Evolutionary conservation across 2,329 filamentous ascomycete genomes (phyloP), one percentile per base, ranked within the genome.

Genomic region (Claviceps capensis): DNA sequence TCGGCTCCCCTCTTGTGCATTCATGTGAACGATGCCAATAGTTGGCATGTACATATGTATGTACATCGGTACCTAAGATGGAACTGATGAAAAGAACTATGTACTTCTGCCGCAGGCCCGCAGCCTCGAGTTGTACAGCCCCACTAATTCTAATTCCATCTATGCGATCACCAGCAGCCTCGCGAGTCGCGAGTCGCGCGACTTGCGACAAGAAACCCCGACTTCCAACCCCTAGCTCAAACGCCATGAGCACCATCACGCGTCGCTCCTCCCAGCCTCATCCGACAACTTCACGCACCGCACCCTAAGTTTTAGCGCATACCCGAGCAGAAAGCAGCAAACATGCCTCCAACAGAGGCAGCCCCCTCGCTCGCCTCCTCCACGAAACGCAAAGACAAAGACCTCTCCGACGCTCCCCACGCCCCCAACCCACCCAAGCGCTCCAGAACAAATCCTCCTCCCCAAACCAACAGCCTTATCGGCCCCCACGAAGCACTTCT

Each of bases 401-500:
- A 11, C 30, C 9, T 34, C 30, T 14, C 49, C 40, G 43, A 30
- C 19, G 47, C 37, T 9, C 17, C 23, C 14, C 38, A 44, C 11
- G 41, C 37, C n/a, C 22, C 30, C 16, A n/a, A 22, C 4, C 34
- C 51, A 5, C 8, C 26, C n/a, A 53, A 54, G 49, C 47, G 48
- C 13, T 22, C 26, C 7, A 55, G 53, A 23, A 49, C 54, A 16
- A 48, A 52, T 3, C 30, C 50, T 1, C 54, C 52, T 30, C 48
- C 56, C 22, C 55, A 47, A 16, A 34, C 56, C 7, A 51, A 60
- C 48, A 51, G 60, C 48, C 62, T 70, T 34, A 57, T 61, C 55
- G 62, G 59, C 11, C 68, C 74, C 22, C 67, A 73, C 60, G 69
- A 70, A 52, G 59, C 67, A 9, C 60, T 75, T n/a, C 61, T 75